Conservation (phyloP, 2,329 filamentous ascomycete genomes). For the Chaetomiaceae sp. region DNA sequence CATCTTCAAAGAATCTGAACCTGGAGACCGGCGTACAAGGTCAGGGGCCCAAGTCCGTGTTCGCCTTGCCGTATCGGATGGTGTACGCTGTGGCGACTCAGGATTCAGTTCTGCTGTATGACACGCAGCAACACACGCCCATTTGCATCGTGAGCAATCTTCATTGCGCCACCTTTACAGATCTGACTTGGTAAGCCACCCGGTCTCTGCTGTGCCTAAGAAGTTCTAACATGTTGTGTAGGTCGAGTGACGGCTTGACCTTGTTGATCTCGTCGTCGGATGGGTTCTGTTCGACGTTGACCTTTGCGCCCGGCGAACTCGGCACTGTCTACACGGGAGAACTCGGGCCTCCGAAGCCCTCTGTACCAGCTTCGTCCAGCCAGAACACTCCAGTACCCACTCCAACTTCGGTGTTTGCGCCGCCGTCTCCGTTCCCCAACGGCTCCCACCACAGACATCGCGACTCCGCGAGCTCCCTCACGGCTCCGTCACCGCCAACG, state of each 20-base stretch:
- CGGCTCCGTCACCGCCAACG: slow-evolving; percentile 54
- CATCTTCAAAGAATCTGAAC: slow-evolving; percentile 47
- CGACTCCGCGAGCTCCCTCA: slow-evolving; percentile 53
- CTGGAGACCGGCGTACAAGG: slow-evolving; percentile 46
- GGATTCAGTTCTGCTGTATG: slow-evolving; percentile 90
- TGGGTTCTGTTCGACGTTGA: slow-evolving; percentile 90
- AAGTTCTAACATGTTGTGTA: slow-evolving; percentile 31
- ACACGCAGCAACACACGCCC: slow-evolving; percentile 93
- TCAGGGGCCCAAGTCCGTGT: slow-evolving; percentile 64
- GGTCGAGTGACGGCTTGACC: slow-evolving; percentile 48
- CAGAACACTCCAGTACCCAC: slow-evolving; percentile 69
- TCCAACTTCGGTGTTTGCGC: slow-evolving; percentile 59
- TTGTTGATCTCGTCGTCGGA: slow-evolving; percentile 96
- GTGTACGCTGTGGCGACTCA: slow-evolving; percentile 96
- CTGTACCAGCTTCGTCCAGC: slow-evolving; percentile 44
- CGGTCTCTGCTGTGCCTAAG: neutral
- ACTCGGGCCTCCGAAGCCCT: slow-evolving; percentile 45
- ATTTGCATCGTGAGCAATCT: slow-evolving; percentile 94
- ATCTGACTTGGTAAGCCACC: slow-evolving; percentile 77
- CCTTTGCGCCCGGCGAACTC: slow-evolving; percentile 78
- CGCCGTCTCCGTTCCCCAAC: slow-evolving; percentile 54
- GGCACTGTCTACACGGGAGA: slow-evolving; percentile 76
- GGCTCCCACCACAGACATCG: slow-evolving; percentile 51
- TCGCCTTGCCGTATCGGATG: slow-evolving; percentile 86
- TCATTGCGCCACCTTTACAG: slow-evolving; percentile 95